phyloP scores from a whole-genome alignment of 2,329 filamentous ascomycete genomes.

The Ambrosiella cleistominuta region DNA sequence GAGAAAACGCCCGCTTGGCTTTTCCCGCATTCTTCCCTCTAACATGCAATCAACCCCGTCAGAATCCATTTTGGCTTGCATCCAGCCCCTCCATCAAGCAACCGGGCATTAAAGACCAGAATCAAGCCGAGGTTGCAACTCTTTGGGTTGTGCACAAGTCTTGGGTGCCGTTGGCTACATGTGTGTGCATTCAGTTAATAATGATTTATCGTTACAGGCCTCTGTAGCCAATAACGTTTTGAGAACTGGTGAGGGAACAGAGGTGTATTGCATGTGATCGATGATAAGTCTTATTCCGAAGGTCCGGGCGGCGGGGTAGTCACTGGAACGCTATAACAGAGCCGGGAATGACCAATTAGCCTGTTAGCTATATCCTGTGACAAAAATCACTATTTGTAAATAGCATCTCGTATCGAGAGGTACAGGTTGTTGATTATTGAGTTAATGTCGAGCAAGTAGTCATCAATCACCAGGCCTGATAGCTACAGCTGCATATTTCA shows the following conservation, averaged over 20 bases:
- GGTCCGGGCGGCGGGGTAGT: no score
- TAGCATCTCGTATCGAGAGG: no score
- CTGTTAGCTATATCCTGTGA: no score
- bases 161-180: neutral
- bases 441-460: no score
- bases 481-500: neutral
- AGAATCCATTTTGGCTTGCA: neutral
- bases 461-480: no score
- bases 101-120: neutral
- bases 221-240: neutral
- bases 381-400: no score
- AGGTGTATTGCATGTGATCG: no score
- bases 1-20: neutral
- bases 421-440: no score
- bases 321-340: no score
- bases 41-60: neutral
- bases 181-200: neutral
- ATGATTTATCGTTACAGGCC: neutral
- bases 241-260: neutral
- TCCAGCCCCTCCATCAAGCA: neutral
- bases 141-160: neutral
- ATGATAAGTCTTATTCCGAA: no score
- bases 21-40: neutral
- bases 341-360: no score
- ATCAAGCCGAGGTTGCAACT: neutral